Base-by-base conservation (phyloP, 805 yeast species). In the Barnettozyma sucrosica region DNA sequence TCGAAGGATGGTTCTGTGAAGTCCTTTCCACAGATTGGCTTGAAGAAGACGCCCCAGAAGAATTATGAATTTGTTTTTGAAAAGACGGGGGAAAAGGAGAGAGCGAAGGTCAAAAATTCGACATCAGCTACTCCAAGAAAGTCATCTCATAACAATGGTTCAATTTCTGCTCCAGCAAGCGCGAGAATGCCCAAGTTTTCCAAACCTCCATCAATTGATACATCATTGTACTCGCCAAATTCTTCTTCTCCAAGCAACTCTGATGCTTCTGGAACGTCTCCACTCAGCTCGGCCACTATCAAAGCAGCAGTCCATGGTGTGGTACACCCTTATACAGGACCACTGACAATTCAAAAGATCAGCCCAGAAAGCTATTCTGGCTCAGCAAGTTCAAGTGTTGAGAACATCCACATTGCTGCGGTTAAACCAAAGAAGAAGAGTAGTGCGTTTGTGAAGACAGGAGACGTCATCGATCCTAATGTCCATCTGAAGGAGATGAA, bases 11-110 rank as follows among this genome's bases (percentile, higher is more conserved):
- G 36, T 13, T 11, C 18, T 9, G 37, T 7, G 11, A 44, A 38
- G 20, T 14, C 45, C 9, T 21, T 7, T 2, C n/a, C 36, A 19
- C 33, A 23, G 20, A 21, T 51, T 7, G 46, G 50, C 7, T 21
- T 49, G 41, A 53, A 55, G 34, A 23, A 48, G 14, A 48, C 52
- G 10, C 44, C 51, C 7, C 36, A 51, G 13, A 56, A 53, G 43
- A 57, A 50, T 41, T 60, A 48, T 30, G 63, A 60, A 41, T 60
- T 60, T 51, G 59, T 60, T 18, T 52, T 43, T 41, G 64, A 60
- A 33, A 49, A 50, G 26, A 21, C 32, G 14, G 36, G 32, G 2
- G 38, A 41, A 18, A 30, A 16, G 19, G 42, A 39, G 20, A 20
- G 21, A 14, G 23, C 36, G 11, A 25, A 30, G 21, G 10, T 38